phyloP scores from a whole-genome alignment of 2,329 filamentous ascomycete species.

The Podosphaera xanthii region DNA sequence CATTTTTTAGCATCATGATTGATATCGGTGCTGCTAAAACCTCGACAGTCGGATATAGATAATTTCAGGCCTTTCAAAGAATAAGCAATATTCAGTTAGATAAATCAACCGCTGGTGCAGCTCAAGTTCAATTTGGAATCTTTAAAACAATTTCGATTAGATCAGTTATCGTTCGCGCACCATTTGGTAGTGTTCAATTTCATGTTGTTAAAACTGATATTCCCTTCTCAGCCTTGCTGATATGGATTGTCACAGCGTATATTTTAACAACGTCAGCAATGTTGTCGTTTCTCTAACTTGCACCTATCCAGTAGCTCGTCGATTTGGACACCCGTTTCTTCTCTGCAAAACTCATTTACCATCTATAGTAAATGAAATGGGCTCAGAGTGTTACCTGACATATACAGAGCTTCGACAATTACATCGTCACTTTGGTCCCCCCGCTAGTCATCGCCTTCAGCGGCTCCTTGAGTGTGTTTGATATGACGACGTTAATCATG shows the following conservation, averaged over 20 bases:
- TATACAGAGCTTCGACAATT: not conserved
- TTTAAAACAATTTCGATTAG: not conserved
- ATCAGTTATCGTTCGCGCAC: not conserved
- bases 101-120: not conserved
- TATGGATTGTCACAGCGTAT: not conserved
- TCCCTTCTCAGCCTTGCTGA: not conserved
- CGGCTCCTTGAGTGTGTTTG: not conserved
- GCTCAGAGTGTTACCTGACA: not conserved
- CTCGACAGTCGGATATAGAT: not conserved
- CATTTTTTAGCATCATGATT: not conserved
- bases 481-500: not conserved
- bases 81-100: not conserved
- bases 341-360: not conserved
- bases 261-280: not conserved
- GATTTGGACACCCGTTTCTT: not conserved
- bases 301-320: not conserved
- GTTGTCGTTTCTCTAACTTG: not conserved
- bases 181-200: not conserved
- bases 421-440: not conserved
- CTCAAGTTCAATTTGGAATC: not conserved
- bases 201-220: not conserved
- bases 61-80: not conserved
- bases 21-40: not conserved
- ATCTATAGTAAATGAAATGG: not conserved
- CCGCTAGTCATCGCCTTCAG: not conserved